Evolutionary conservation across 805 yeast species (phyloP).

Genomic region (Kodamaea restingae): DNA sequence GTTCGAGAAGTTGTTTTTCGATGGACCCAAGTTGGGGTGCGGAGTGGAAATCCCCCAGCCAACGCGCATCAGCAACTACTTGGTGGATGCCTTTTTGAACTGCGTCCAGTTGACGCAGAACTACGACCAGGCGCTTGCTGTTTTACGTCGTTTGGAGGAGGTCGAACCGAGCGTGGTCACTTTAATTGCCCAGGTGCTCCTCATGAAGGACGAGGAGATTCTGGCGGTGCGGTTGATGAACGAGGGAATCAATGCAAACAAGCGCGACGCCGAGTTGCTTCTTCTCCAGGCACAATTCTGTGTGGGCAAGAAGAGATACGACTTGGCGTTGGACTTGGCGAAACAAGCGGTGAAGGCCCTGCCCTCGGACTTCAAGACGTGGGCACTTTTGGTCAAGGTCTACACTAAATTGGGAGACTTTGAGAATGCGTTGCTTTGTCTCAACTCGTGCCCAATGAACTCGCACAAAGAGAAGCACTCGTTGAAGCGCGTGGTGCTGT

Average conservation of each 20-base stretch:
- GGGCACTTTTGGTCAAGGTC: constrained; percentile 64
- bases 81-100: constrained; percentile 70
- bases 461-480: constrained; percentile 64
- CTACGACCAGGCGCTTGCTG: constrained; percentile 57
- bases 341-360: constrained; percentile 63
- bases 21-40: constrained; percentile 65
- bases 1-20: constrained; percentile 60
- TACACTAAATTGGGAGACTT: constrained; percentile 62
- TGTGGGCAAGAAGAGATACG: constrained; percentile 46
- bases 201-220: constrained; percentile 56
- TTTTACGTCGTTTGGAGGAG: constrained; percentile 49
- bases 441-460: constrained; percentile 81
- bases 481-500: constrained; percentile 56
- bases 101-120: constrained; percentile 62
- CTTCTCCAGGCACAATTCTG: constrained; percentile 58
- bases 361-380: constrained; percentile 72
- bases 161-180: constrained; percentile 55
- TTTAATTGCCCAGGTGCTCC: constrained; percentile 51
- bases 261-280: constrained; percentile 54
- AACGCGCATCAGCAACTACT: constrained; percentile 57
- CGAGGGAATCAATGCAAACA: constrained; percentile 45
- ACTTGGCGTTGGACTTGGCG: constrained; percentile 57
- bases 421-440: constrained; percentile 66
- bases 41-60: constrained; percentile 68
- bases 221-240: constrained; percentile 51